Conservation (phyloP, 78 protist genomes). For the Chrysochromulina parva region DNA sequence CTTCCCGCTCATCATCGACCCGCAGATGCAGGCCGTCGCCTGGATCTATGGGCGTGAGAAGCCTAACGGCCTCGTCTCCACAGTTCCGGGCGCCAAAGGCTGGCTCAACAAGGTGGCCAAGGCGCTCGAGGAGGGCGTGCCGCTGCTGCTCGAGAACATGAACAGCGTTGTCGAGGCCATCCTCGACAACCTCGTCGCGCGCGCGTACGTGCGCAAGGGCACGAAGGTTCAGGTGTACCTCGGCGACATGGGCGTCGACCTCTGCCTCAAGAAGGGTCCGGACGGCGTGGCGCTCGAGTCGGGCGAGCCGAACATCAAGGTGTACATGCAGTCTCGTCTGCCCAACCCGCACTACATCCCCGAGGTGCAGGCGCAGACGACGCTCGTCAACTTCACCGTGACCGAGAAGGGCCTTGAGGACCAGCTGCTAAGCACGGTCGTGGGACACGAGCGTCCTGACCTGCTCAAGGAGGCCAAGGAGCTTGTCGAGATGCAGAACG, state of each 20-base stretch:
- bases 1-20: slow-evolving; percentile 90
- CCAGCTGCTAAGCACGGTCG: slow-evolving; percentile 88
- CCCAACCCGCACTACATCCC: slow-evolving; percentile 89
- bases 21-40: slow-evolving; percentile 82
- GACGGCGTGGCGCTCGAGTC: neutral
- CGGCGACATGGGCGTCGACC: slow-evolving; percentile 3
- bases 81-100: neutral
- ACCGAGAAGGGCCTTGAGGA: slow-evolving; percentile 89
- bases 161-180: slow-evolving; percentile 62
- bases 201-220: slow-evolving; percentile 50
- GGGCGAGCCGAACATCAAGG: slow-evolving; percentile 55
- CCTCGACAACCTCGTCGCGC: slow-evolving; percentile 64
- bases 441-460: slow-evolving; percentile 83
- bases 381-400: slow-evolving; percentile 87
- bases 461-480: slow-evolving; percentile 59
- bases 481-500: slow-evolving; percentile 70
- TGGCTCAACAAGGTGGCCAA: slow-evolving; percentile 24
- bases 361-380: slow-evolving; percentile 85
- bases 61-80: slow-evolving; percentile 18
- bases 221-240: slow-evolving; percentile 39
- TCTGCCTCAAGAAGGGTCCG: neutral
- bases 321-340: slow-evolving; percentile 83
- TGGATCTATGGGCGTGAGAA: slow-evolving; percentile 51
- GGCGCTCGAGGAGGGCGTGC: slow-evolving; percentile 47
- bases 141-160: slow-evolving; percentile 67